phyloP scores from a whole-genome alignment of 164 flowering plant species.

The Nymphaea colorata region DNA sequence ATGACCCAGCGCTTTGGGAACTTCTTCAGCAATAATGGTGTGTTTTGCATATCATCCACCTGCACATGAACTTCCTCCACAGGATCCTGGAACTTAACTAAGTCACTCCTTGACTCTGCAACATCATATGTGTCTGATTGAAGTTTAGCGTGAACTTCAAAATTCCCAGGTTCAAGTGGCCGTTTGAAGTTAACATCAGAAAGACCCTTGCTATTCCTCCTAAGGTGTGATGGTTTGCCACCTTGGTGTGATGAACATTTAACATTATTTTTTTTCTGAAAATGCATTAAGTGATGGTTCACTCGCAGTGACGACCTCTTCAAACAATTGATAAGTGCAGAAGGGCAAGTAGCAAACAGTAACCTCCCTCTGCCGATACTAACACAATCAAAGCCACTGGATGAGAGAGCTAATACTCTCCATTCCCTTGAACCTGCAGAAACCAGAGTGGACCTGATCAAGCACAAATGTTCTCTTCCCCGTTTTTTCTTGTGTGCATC shows the following conservation, averaged over 20 bases:
- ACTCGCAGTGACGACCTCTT: neutral
- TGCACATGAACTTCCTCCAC: constrained; percentile 13
- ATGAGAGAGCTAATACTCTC: neutral
- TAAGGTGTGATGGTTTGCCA: neutral
- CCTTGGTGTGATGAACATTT: neutral
- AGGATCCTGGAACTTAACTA: constrained; percentile 23
- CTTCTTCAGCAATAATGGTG: constrained; percentile 57
- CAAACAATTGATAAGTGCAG: neutral
- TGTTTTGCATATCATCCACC: constrained; percentile 17
- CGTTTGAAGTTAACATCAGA: constrained; percentile 7
- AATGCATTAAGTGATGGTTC: neutral
- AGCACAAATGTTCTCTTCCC: no score
- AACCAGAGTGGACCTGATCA: neutral
- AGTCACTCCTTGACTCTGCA: constrained; percentile 17
- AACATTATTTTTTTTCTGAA: neutral
- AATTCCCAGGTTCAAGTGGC: constrained; percentile 9
- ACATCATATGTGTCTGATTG: constrained; percentile 42
- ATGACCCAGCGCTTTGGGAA: constrained; percentile 93
- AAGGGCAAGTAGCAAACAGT: neutral
- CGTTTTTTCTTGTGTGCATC: no score
- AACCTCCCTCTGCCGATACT: neutral
- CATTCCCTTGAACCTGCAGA: neutral
- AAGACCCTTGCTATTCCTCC: neutral
- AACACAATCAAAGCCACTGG: neutral
- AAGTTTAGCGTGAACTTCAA: constrained; percentile 38